Evolutionary conservation across 257 asterid species (phyloP).

Genomic region (Ilex asprella): DNA sequence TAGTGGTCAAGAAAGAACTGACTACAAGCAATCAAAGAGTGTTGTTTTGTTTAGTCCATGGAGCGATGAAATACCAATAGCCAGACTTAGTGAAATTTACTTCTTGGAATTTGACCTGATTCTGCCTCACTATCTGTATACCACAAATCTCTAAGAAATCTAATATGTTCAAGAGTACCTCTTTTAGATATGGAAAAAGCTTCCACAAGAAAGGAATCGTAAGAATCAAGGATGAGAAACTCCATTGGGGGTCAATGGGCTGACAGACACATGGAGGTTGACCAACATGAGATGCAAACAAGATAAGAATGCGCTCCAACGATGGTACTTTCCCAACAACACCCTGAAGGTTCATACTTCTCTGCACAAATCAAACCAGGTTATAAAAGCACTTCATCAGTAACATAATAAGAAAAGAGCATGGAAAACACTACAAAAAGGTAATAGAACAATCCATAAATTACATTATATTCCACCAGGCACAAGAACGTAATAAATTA

Average conservation of each 20-base stretch:
- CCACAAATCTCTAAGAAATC: not conserved
- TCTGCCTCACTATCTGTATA: not conserved
- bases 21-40: not conserved
- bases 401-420: not conserved
- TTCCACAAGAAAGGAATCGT: slow-evolving; percentile 84
- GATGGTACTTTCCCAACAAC: slow-evolving; percentile 45
- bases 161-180: slow-evolving; percentile 39
- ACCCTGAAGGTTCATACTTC: slow-evolving; percentile 33
- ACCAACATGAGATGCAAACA: slow-evolving; percentile 61
- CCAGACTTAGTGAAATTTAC: not conserved
- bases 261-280: slow-evolving; percentile 73
- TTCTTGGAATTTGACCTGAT: not conserved
- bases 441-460: no score
- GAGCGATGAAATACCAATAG: not conserved
- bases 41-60: not conserved
- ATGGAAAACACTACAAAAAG: no score
- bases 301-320: slow-evolving; percentile 63
- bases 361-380: slow-evolving; percentile 41
- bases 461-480: no score
- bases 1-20: not conserved
- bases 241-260: slow-evolving; percentile 45
- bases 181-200: slow-evolving; percentile 73
- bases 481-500: no score
- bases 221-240: slow-evolving; percentile 81
- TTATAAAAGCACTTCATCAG: slow-evolving; percentile 15